Evolutionary conservation across 371 early-diverging fungal species (phyloP).

Genomic region (Basidiobolus meristosporus): DNA sequence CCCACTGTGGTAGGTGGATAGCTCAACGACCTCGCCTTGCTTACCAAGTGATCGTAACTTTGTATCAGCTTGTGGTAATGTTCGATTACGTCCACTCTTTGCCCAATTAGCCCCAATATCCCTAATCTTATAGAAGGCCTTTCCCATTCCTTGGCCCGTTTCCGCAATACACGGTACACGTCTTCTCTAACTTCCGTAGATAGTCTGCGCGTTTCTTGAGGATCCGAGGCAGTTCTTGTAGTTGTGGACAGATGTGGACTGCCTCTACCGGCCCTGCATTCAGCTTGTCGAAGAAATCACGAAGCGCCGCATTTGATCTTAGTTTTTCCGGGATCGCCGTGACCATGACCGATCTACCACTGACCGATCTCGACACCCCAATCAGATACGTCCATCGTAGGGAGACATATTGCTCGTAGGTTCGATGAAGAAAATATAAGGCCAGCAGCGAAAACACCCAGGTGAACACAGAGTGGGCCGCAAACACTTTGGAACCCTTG

Average conservation of each 20-base stretch:
- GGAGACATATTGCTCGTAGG: constrained; percentile 30
- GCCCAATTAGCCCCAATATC: constrained; percentile 11
- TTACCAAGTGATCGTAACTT: constrained; percentile 16
- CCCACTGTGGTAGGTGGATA: constrained; percentile 30
- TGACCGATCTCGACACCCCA: constrained; percentile 20
- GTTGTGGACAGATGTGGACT: constrained; percentile 31
- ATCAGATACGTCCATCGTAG: constrained; percentile 27
- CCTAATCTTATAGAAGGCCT: constrained; percentile 11
- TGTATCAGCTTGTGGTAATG: constrained; percentile 10
- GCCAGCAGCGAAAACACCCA: constrained; percentile 36
- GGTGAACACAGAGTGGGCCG: constrained; percentile 35
- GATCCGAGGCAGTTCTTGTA: constrained; percentile 18
- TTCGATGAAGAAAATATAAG: constrained; percentile 30
- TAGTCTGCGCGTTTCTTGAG: constrained; percentile 19
- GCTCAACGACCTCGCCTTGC: too few relatives aligned
- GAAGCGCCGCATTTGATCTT: constrained; percentile 21
- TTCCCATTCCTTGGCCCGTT: constrained; percentile 1
- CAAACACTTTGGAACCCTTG: constrained; percentile 5
- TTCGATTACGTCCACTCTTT: constrained; percentile 15
- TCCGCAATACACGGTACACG: constrained; percentile 17
- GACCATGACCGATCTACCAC: constrained; percentile 32
- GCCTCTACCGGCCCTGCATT: constrained; percentile 33
- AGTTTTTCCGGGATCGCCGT: constrained; percentile 29
- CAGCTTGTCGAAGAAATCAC: constrained; percentile 31
- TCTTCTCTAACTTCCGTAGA: constrained; percentile 15